Percentiles rank a stretch among this genome's conserved stretches.
phyloP scores from a whole-genome alignment of 1,284 basidiomycete genomes.

The Ustilago trichophora region DNA sequence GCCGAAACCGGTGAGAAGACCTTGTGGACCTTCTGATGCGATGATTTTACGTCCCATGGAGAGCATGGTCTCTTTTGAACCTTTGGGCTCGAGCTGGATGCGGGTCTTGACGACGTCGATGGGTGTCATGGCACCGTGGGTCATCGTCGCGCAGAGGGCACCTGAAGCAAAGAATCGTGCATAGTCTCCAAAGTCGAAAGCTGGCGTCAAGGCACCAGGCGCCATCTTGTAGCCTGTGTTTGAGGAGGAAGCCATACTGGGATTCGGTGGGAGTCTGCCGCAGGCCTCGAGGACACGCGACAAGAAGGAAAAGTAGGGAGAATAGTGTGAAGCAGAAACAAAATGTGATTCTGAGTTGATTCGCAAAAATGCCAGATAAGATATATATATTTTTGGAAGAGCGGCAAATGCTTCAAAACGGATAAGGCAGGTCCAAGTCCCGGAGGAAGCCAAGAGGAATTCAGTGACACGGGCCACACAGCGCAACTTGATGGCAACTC shows the following conservation, averaged over 20 bases:
- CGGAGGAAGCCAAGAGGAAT: too few relatives aligned
- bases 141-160: constrained; percentile 67
- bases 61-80: constrained; percentile 75
- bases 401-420: too few relatives aligned
- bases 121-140: constrained; percentile 70
- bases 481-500: too few relatives aligned
- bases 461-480: too few relatives aligned
- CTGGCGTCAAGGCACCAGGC: constrained; percentile 42
- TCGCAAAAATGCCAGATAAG: too few relatives aligned
- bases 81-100: constrained; percentile 84
- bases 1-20: constrained; percentile 93
- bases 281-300: too few relatives aligned
- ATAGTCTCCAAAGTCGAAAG: constrained; percentile 60
- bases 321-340: too few relatives aligned
- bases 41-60: constrained; percentile 79
- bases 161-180: constrained; percentile 67
- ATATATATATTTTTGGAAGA: too few relatives aligned
- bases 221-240: constrained; percentile 32
- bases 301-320: too few relatives aligned
- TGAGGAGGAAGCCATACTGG: constrained; percentile 10
- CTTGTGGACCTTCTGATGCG: constrained; percentile 76
- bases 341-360: too few relatives aligned
- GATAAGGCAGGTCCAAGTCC: too few relatives aligned
- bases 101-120: constrained; percentile 92
- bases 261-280: too few relatives aligned